These are phyloP conservation scores for Mycena galericulata DNA, from an alignment of 768 basidiomycete species.

Conservation along the genomic window DNA sequence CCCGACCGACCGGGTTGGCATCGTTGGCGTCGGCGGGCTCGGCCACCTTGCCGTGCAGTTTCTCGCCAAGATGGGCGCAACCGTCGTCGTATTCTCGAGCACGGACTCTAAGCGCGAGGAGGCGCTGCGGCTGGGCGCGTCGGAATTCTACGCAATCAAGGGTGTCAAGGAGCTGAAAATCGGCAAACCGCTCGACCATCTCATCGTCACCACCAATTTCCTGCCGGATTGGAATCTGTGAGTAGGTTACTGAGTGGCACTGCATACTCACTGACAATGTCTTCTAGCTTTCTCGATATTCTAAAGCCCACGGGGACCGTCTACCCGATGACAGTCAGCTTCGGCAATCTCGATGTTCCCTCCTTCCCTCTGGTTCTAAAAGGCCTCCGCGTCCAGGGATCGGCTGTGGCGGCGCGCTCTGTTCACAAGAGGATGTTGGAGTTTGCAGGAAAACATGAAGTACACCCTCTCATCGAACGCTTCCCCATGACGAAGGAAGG, in stretches of 20 bases:
- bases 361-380: constrained; percentile 7
- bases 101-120: constrained; percentile 49
- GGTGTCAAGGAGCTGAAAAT: constrained; percentile 23
- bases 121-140: constrained; percentile 47
- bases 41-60: constrained; percentile 54
- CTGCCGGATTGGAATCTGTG: constrained; percentile 27
- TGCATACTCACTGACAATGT: background rate
- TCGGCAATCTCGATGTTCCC: constrained; percentile 14
- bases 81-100: constrained; percentile 51
- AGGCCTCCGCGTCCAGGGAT: constrained; percentile 28
- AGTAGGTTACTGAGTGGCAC: background rate
- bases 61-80: constrained; percentile 53
- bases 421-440: constrained; percentile 43
- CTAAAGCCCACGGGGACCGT: constrained; percentile 28
- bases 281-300: constrained; percentile 18
- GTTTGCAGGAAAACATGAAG: constrained; percentile 46
- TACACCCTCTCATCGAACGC: constrained; percentile 45
- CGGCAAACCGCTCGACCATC: constrained; percentile 38
- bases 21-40: constrained; percentile 51
- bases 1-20: constrained; percentile 47
- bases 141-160: constrained; percentile 49
- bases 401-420: constrained; percentile 31
- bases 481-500: constrained; percentile 48
- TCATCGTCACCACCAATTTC: constrained; percentile 46
- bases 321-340: constrained; percentile 19